Evolutionary conservation across 768 basidiomycete species (phyloP), one percentile per base, ranked within the genome.

Genomic region (Lentinula raphanica): DNA sequence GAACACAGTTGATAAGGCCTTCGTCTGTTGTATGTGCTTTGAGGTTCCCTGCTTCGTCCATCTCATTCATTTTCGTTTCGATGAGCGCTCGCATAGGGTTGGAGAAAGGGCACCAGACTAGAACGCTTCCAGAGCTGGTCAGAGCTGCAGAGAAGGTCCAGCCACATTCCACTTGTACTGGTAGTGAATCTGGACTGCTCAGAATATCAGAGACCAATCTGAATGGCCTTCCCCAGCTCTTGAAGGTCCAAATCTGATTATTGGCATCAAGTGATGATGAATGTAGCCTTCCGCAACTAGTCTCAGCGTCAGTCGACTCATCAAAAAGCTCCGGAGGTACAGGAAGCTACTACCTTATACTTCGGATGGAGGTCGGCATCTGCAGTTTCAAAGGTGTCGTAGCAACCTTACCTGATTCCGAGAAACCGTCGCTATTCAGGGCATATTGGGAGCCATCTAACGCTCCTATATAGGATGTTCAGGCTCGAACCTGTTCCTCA

Each of bases 101-200:
- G 5, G 69, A 67, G 58, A 77, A 75, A 3, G 88, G 90, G 85
- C 86, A 92, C 83, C 86, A 91, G 3, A 88, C 83, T 60, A 85
- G 82, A 44, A 89, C 85, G 48, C 85, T 81, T 2, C 91, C 90
- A n/a, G 79, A 76, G 59, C 78, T 75, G 8, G 86, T 88, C 64
- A 96, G 83, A 29, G 87, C 74, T 11, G 85, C 80, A n/a, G 87
- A 87, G 69, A 88, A 90, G 13, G 65, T 60, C 93, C 93, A 94
- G 42, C 93, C 92, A 63, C 89, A 87, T 67, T 87, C 87, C 36
- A 92, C 78, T 67, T 89, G 89, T 23, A 74, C 65, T 21, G 79
- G 77, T 36, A 65, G 67, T 44, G 70, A 75, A 35, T 71, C 70
- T 2, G 72, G 71, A n/a, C 69, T 66, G 3, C 71, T 73, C 31